A percentile compares a stretch with the other conserved stretches of the same genome.
phyloP scores from a whole-genome alignment of 129 eudicot genomes.

The Pittosporum tobira region DNA sequence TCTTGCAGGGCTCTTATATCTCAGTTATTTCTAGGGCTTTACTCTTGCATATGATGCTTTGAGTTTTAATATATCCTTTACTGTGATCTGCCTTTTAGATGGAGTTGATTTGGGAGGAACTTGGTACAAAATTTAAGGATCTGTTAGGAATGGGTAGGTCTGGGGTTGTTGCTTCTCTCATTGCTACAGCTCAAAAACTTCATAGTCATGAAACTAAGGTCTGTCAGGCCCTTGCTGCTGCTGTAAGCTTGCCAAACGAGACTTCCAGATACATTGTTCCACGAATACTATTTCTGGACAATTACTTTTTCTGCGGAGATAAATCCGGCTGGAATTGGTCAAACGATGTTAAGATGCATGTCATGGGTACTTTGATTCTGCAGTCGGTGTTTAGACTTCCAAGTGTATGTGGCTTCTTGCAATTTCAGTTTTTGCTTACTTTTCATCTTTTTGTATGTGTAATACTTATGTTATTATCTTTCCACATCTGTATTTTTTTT shows the following conservation, averaged over 20 bases:
- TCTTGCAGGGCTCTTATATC: not conserved
- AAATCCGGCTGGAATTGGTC: slow-evolving; percentile 87
- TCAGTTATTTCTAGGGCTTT: not conserved
- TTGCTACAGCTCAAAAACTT: slow-evolving; percentile 77
- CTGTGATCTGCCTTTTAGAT: slow-evolving; percentile 33
- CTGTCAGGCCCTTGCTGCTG: slow-evolving; percentile 79
- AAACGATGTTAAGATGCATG: slow-evolving; percentile 54
- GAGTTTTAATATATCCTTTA: not conserved
- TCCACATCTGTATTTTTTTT: not conserved
- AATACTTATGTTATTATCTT: not conserved
- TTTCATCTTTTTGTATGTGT: not conserved
- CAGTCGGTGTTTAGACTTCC: slow-evolving; percentile 68
- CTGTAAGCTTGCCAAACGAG: slow-evolving; percentile 55
- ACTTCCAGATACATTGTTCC: slow-evolving; percentile 67
- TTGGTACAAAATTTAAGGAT: slow-evolving; percentile 58
- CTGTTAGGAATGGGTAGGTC: slow-evolving; percentile 72
- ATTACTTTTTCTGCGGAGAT: slow-evolving; percentile 53
- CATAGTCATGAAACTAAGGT: slow-evolving; percentile 65
- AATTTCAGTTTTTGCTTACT: slow-evolving; percentile 1
- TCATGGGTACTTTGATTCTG: slow-evolving; percentile 81
- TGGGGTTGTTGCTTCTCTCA: slow-evolving; percentile 88
- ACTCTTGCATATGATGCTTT: not conserved
- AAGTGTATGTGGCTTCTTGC: slow-evolving; percentile 40
- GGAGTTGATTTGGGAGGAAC: slow-evolving; percentile 66
- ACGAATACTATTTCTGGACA: slow-evolving; percentile 63